Evolutionary conservation across 495 filamentous ascomycete species (phyloP), one percentile per base, ranked within the genome.

Genomic region (Penicillium paxilli): DNA sequence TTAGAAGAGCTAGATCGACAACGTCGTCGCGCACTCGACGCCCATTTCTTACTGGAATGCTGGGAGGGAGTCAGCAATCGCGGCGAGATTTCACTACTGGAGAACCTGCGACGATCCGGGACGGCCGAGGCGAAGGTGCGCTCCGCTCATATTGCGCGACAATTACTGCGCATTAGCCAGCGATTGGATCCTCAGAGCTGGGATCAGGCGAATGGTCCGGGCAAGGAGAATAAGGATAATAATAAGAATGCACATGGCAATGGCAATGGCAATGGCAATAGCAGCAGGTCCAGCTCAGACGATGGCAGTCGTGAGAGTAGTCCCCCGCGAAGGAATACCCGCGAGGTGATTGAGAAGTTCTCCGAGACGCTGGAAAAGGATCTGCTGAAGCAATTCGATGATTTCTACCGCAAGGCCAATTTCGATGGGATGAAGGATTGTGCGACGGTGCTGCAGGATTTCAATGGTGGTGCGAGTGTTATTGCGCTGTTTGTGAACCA

Each of bases 401-500:
- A 93, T 53, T 96, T 90, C 71, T 97, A 97, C 66, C 83, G 92
- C 55, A 86, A 87, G 62, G 89, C 92, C 52, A 95, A 97, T 67
- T 95, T 94, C 59, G 91, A 97, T 57, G 89, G 92, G 52, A 99
- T 99, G 95, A 84, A 86, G 72, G 90, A 92, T 46, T 98, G 95
- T 65, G 92, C 95, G 19, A 90, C 88, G 52, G 94, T 96, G 30
- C 78, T 99, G 56, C 80, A 93, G 65, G 94, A 97, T 75, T 99
- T 99, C 80, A 96, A 91, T 72, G 90, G 91, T 25, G 95, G 95
- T 28, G 83, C 89, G 44, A 96, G 91, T 71, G 94, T 96, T 44
- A 92, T 97, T 63, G 92, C 88, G 24, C 78, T 92, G 42, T 99
- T 96, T 65, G 93, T 99, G 59, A 99, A 99, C 70, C 95, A 99